Percentiles rank a stretch among this genome's conserved stretches.
These are phyloP conservation scores for Erythrophleum fordii DNA, from an alignment of 306 rosid genomes.

Conservation along the genomic window DNA sequence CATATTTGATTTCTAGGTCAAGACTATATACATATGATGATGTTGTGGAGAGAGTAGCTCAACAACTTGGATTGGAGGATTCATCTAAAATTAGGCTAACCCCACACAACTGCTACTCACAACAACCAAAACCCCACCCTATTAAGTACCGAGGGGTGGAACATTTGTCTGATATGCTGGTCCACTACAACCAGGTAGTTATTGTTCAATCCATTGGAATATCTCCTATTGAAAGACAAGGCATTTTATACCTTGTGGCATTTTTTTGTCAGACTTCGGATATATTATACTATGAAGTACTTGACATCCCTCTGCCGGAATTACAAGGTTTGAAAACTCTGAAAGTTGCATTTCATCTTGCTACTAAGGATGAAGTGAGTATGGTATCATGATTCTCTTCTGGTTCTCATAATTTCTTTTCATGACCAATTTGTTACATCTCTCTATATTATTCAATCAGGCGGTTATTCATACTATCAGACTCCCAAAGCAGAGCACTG, in stretches of 20 bases:
- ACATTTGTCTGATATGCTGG: slow-evolving; percentile 79
- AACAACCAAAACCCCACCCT: slow-evolving; percentile 87
- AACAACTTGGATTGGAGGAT: slow-evolving; percentile 80
- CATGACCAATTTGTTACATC: slow-evolving; percentile 13
- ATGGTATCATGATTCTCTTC: slow-evolving; percentile 36
- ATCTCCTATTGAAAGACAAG: slow-evolving; percentile 3
- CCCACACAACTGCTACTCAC: slow-evolving; percentile 88
- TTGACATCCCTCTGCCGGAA: slow-evolving; percentile 90
- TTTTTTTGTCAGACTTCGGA: slow-evolving; percentile 68
- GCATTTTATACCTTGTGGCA: slow-evolving; percentile 27
- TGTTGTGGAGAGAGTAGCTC: slow-evolving; percentile 82
- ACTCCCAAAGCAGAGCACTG: slow-evolving; percentile 85
- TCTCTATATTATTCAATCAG: slow-evolving; percentile 43
- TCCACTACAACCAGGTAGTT: slow-evolving; percentile 87
- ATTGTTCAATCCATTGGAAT: slow-evolving; percentile 25
- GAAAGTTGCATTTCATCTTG: slow-evolving; percentile 84
- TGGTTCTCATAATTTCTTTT: background rate
- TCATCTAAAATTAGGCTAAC: slow-evolving; percentile 82
- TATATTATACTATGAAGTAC: slow-evolving; percentile 79
- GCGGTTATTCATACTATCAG: slow-evolving; percentile 77
- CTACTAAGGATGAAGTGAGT: slow-evolving; percentile 88
- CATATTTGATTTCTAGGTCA: slow-evolving; percentile 59
- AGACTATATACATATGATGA: slow-evolving; percentile 81
- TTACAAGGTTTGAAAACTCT: slow-evolving; percentile 86
- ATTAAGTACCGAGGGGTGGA: slow-evolving; percentile 83